These are phyloP conservation scores for Boechera retrofracta DNA, from an alignment of 345 rosid genomes.

Conservation along the genomic window DNA sequence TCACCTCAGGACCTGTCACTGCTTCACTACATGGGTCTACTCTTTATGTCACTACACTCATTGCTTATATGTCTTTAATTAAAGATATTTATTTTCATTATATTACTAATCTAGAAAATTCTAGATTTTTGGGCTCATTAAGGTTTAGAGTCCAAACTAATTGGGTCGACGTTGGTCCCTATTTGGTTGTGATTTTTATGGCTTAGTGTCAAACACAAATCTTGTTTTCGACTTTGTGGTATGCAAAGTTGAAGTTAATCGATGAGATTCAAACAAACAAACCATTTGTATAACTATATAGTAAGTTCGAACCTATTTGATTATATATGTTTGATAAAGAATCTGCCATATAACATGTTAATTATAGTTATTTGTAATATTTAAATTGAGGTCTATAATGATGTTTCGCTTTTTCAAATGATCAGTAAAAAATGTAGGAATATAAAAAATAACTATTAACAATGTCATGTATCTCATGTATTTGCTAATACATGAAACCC, in stretches of 20 bases:
- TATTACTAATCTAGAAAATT: neutral
- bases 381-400: neutral
- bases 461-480: neutral
- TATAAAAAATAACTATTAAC: no score
- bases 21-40: constrained; percentile 41
- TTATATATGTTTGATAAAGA: neutral
- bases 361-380: neutral
- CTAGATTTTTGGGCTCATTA: neutral
- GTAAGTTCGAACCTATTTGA: neutral
- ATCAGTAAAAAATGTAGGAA: neutral
- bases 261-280: neutral
- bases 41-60: constrained; percentile 29
- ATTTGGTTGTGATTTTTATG: neutral
- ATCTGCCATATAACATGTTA: neutral
- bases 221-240: constrained; percentile 4
- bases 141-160: neutral
- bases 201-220: neutral
- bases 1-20: constrained; percentile 44
- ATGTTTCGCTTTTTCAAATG: neutral
- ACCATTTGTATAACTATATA: neutral
- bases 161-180: neutral
- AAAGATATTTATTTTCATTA: neutral
- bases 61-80: constrained; percentile 10
- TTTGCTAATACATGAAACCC: neutral
- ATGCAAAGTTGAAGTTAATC: neutral